Base-by-base conservation (phyloP, 2,329 filamentous ascomycete genomes). In the Stenocarpella maydis region DNA sequence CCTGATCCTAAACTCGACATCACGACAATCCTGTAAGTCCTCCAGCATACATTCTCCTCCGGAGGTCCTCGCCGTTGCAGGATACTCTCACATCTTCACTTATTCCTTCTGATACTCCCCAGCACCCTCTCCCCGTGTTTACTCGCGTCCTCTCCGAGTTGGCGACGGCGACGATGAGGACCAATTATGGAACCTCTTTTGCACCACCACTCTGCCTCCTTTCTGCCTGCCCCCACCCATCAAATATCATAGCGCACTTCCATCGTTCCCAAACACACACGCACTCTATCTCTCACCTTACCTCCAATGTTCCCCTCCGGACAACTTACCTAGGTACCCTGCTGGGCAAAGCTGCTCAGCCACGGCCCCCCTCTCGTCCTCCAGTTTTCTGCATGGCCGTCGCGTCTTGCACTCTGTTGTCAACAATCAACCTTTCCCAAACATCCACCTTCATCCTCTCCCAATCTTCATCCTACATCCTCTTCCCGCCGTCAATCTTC, bases 401-500 rank as follows among this genome's bases (percentile, higher is more conserved):
- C 41, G 19, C 58, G 26, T 47, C 55, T 45, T 47, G 10, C 39
- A 10, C 19, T 19, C 15, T 14, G 14, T 41, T 41, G 41, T 61
- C 58, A 47, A 61, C 58, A 61, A 21, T 45, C 41, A 34, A 21
- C 19, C n/a, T 6, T 17, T 24, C 19, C 58, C 41, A 21, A 61
- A 47, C 54, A 28, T n/a, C 28, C n/a, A n/a, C n/a, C n/a, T n/a
- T n/a, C n/a, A n/a, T n/a, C n/a, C n/a, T n/a, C n/a, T n/a, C n/a
- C n/a, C n/a, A n/a, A n/a, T n/a, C n/a, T n/a, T n/a, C 24, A 24
- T 14, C n/a, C n/a, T 39, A 19, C 21, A 0, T 26, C 15, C 37
- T 39, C 54, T 4, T 9, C 28, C 12, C 14, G 4, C 10, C 52
- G 4, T 54, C 12, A 34, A 34, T 9, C 31, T 34, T 34, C 31